Conservation (phyloP, 768 basidiomycete genomes). For the Agaricus subrufescens region DNA sequence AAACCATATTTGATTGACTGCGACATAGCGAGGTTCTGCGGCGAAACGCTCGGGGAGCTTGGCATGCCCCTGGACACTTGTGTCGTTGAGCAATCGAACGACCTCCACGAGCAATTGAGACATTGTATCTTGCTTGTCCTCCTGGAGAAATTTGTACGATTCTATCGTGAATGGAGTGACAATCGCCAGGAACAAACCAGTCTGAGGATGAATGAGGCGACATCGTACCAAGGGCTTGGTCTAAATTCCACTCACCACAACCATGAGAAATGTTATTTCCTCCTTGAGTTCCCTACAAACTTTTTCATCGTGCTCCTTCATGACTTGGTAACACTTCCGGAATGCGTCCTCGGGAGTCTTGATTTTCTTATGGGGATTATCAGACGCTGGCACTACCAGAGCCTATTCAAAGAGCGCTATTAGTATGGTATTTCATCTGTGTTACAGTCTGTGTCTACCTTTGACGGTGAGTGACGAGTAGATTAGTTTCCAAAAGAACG, state of each 20-base stretch:
- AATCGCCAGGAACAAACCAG: constrained; percentile 3
- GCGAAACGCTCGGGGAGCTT: background rate
- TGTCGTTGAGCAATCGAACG: constrained; percentile 1
- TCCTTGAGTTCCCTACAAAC: background rate
- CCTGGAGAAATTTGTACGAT: constrained; percentile 3
- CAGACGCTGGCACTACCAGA: background rate
- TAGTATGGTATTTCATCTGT: background rate
- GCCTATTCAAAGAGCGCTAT: background rate
- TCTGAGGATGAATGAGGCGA: background rate
- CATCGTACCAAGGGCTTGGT: background rate
- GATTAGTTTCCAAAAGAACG: too few species aligned
- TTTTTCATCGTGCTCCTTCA: background rate
- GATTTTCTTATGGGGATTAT: background rate
- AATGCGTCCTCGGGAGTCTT: background rate
- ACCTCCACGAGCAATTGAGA: constrained; percentile 8
- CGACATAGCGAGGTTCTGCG: background rate
- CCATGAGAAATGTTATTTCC: background rate
- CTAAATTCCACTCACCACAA: background rate
- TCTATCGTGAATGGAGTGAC: constrained; percentile 5
- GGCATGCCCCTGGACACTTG: background rate
- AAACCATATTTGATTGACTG: constrained; percentile 6
- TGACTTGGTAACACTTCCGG: background rate
- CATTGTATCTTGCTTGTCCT: background rate
- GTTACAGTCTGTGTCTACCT: background rate
- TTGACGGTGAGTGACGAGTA: background rate